A percentile compares a stretch with the other conserved stretches of the same genome.
These are phyloP conservation scores for Diaporthe nobilis DNA, from an alignment of 2,329 filamentous ascomycete species.

Conservation along the genomic window DNA sequence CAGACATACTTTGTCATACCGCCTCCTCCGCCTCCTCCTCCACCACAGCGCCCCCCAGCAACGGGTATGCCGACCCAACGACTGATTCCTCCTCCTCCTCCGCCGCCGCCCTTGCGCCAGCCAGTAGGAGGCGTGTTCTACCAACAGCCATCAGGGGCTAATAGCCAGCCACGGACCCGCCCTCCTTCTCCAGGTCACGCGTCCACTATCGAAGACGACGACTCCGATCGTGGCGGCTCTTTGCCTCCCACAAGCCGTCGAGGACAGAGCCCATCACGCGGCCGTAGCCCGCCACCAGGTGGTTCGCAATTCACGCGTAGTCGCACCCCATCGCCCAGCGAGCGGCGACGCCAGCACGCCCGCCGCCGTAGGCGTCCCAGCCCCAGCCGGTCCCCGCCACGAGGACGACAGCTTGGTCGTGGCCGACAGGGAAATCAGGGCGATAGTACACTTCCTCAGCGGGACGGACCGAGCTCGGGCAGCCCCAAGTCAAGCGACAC, in stretches of 20 bases:
- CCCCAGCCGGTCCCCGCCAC: constrained; percentile 5
- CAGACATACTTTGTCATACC: constrained; percentile 18
- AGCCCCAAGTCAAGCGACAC: constrained; percentile 2
- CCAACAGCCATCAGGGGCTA: neutral
- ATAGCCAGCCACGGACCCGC: neutral
- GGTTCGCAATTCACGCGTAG: constrained; percentile 3
- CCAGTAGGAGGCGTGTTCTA: neutral
- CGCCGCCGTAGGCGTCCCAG: neutral
- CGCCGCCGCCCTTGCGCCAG: neutral
- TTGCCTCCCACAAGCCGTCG: constrained; percentile 1
- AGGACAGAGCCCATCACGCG: neutral
- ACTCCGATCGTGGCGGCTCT: constrained; percentile 23
- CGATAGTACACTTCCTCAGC: neutral
- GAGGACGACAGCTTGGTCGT: neutral
- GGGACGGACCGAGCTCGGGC: neutral
- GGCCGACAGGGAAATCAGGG: neutral
- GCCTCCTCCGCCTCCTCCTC: constrained; percentile 17
- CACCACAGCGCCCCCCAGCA: neutral
- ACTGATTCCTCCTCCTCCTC: neutral
- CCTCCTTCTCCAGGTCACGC: constrained; percentile 30
- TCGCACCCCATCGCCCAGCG: neutral
- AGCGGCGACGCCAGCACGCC: neutral
- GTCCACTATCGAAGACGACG: constrained; percentile 31
- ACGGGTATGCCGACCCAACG: neutral
- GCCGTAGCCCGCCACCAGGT: constrained; percentile 15